phyloP scores from a whole-genome alignment of 768 basidiomycete species.

The Suillus variegatus region DNA sequence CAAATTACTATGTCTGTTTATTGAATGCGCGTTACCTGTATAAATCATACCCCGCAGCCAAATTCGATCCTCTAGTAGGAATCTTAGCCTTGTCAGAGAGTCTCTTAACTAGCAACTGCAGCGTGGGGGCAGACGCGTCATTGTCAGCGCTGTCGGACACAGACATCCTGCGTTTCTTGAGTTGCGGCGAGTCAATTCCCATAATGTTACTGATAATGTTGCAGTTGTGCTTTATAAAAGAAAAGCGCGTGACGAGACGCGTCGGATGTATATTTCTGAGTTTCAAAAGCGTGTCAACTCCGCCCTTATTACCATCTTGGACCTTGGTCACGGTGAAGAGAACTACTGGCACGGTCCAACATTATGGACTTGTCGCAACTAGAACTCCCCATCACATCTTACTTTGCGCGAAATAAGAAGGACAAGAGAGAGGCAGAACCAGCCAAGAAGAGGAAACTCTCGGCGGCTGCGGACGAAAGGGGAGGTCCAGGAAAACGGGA shows the following conservation, averaged over 20 bases:
- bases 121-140: slow-evolving; percentile 37
- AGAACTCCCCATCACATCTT: slow-evolving; percentile 32
- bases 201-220: slow-evolving; percentile 5
- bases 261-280: slow-evolving; percentile 27
- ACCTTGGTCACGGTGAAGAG: not conserved
- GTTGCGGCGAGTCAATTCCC: slow-evolving; percentile 34
- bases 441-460: slow-evolving; percentile 9
- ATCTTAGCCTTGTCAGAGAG: slow-evolving; percentile 79
- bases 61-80: slow-evolving; percentile 83
- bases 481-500: slow-evolving; percentile 21
- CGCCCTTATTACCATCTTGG: slow-evolving; percentile 17
- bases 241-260: slow-evolving; percentile 21
- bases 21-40: slow-evolving; percentile 60
- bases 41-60: slow-evolving; percentile 94
- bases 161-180: slow-evolving; percentile 67
- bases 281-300: slow-evolving; percentile 43
- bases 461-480: slow-evolving; percentile 1
- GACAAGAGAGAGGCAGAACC: slow-evolving; percentile 9
- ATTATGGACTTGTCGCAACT: slow-evolving; percentile 34
- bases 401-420: slow-evolving; percentile 24
- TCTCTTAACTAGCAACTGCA: slow-evolving; percentile 78
- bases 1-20: not conserved
- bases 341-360: not conserved
- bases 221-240: not conserved
- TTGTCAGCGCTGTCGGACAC: slow-evolving; percentile 43